Conservation (phyloP, 148 eudicot genomes). For the Vaccinium vitisidaea region DNA sequence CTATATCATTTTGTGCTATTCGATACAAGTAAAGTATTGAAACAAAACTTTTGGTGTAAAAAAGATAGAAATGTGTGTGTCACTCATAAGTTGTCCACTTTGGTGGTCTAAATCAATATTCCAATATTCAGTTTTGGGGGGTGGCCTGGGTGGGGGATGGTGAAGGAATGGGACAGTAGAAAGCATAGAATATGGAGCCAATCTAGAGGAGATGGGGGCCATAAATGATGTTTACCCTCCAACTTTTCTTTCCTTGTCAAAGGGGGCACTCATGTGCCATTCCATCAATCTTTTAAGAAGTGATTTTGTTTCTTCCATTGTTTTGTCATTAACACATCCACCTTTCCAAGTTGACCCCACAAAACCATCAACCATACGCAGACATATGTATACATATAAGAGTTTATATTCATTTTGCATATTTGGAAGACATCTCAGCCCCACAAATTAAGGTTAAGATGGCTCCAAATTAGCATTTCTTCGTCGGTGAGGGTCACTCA, state of each 20-base stretch:
- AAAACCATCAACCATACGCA: neutral
- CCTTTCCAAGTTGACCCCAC: conserved; percentile 2
- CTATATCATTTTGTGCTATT: neutral
- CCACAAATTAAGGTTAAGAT: conserved; percentile 11
- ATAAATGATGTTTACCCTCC: conserved; percentile 23
- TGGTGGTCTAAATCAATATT: conserved; percentile 9
- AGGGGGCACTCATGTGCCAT: conserved; percentile 17
- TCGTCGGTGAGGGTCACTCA: neutral
- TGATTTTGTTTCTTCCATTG: conserved; percentile 17
- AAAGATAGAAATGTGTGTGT: conserved; percentile 8
- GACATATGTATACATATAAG: neutral
- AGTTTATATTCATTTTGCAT: neutral
- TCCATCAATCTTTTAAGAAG: conserved; percentile 25
- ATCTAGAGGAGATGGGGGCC: conserved; percentile 21
- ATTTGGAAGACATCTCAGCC: neutral
- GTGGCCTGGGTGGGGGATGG: neutral
- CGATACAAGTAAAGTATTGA: neutral
- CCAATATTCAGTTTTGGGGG: conserved; percentile 7
- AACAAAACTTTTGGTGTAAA: neutral
- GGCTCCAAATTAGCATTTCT: neutral
- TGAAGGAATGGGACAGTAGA: conserved; percentile 16
- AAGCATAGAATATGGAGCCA: conserved; percentile 23
- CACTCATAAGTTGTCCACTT: conserved; percentile 13
- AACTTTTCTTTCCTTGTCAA: conserved; percentile 22
- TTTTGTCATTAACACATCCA: neutral